Percentiles rank a stretch among this genome's conserved stretches.
These are phyloP conservation scores for Salix brachista DNA, from an alignment of 345 rosid genomes.

Conservation along the genomic window DNA sequence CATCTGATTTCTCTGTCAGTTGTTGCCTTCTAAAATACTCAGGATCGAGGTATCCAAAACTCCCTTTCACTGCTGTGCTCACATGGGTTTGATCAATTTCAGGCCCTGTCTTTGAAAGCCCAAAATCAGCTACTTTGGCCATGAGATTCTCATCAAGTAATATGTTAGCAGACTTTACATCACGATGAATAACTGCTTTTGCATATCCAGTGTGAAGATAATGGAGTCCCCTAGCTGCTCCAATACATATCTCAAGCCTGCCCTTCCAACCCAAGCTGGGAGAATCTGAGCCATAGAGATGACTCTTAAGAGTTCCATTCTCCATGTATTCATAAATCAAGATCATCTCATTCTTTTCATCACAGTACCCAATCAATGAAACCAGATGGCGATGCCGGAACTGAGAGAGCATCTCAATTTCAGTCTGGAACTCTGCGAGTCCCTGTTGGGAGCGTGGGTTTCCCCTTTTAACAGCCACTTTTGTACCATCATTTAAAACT, in stretches of 20 bases:
- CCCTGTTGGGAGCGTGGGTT: constrained; percentile 35
- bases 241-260: constrained; percentile 33
- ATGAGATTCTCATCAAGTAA: constrained; percentile 26
- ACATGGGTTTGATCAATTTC: constrained; percentile 96
- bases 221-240: constrained; percentile 27
- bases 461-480: constrained; percentile 33
- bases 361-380: constrained; percentile 32
- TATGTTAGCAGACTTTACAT: constrained; percentile 32
- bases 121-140: constrained; percentile 47
- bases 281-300: constrained; percentile 24
- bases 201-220: constrained; percentile 29
- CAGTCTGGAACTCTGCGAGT: constrained; percentile 33
- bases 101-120: constrained; percentile 85
- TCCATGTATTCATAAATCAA: constrained; percentile 36
- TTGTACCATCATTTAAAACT: constrained; percentile 13
- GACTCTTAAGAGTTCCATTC: constrained; percentile 33
- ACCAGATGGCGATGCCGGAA: constrained; percentile 36
- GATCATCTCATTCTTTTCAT: constrained; percentile 35
- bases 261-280: constrained; percentile 27
- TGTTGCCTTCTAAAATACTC: constrained; percentile 91
- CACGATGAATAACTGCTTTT: constrained; percentile 30
- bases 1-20: constrained; percentile 82
- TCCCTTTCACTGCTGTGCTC: constrained; percentile 94
- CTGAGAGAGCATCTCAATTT: constrained; percentile 35
- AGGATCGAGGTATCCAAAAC: constrained; percentile 88